A percentile compares a stretch with the other conserved stretches of the same genome.
These are phyloP conservation scores for Testicularia cyperi DNA, from an alignment of 1,284 basidiomycete genomes.

Conservation along the genomic window DNA sequence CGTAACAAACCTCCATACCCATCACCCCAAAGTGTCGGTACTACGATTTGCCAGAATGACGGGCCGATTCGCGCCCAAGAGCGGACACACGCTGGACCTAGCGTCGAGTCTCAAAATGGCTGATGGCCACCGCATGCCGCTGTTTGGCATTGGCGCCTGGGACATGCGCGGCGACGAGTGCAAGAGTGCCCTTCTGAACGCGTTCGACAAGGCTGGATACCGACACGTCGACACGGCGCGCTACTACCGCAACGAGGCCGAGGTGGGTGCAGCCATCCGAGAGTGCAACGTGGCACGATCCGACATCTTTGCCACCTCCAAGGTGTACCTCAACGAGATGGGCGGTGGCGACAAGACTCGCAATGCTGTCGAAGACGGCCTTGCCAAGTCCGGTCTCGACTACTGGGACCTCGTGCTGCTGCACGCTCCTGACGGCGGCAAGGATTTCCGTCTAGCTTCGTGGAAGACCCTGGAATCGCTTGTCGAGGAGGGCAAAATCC, in stretches of 20 bases:
- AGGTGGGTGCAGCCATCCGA: slow-evolving; percentile 77
- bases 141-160: slow-evolving; percentile 40
- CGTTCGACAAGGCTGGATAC: slow-evolving; percentile 60
- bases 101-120: slow-evolving; percentile 20
- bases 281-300: slow-evolving; percentile 72
- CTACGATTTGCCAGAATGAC: slow-evolving; percentile 6
- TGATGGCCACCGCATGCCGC: slow-evolving; percentile 30
- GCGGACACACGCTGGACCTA: slow-evolving; percentile 14
- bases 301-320: slow-evolving; percentile 81
- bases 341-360: slow-evolving; percentile 60
- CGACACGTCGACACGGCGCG: slow-evolving; percentile 50
- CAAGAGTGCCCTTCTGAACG: slow-evolving; percentile 16
- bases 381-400: slow-evolving; percentile 70
- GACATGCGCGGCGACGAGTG: slow-evolving; percentile 30
- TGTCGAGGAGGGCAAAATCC: slow-evolving; percentile 39
- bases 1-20: not conserved
- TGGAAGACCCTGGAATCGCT: slow-evolving; percentile 48
- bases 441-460: slow-evolving; percentile 59
- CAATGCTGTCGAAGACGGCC: slow-evolving; percentile 67
- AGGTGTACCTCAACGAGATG: slow-evolving; percentile 63
- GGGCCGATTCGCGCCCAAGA: slow-evolving; percentile 14
- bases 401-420: slow-evolving; percentile 65
- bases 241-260: slow-evolving; percentile 71
- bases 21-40: not conserved
- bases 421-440: slow-evolving; percentile 42